Base-by-base conservation (phyloP, 345 rosid species). In the Syzygium aromaticum region DNA sequence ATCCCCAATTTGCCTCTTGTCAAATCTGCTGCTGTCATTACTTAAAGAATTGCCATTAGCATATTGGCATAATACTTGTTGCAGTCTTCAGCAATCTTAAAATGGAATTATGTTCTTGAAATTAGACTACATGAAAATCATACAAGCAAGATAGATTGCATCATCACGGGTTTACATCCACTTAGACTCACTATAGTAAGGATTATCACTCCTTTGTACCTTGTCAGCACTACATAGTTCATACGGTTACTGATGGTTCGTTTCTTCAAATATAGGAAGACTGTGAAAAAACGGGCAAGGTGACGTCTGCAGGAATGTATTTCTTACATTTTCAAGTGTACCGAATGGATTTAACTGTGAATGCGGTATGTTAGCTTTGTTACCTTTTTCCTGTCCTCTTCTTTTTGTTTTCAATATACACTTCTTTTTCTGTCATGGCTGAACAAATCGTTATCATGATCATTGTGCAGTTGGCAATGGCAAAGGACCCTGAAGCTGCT, bases 271-370 rank as follows among this genome's bases (percentile, higher is more conserved):
- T 93, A 82, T 94, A 98, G 99, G 99, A 98, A 93, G 99, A 98
- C 88, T 95, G 96, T 64, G 99, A 98, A 93, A 98, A 98, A 91
- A 90, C 99, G 33, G 99, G 99, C 90, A 98, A 96, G 91, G 94
- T 90, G 89, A 98, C 99, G 51, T 96, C 99, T 86, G 98, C 97
- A 30, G 99, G 99, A 88, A 98, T 98, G 99, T 98, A 98, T 90
- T 98, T 98, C 93, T 91, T 98, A 73, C 99, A 96, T 93, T 96
- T 96, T 92, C 99, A 96, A 94, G 99, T 98, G 53, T 98, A 98
- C 93, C 91, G 99, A 90, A 95, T 98, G 97, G 99, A 98, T 92
- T 93, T 98, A 1, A 96, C 99, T 28, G 84, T 96, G 77, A 98
- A 98, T 89, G 99, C 99, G 90, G 99, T 98, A 91, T 82, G 94